Conservation (phyloP, 805 yeast genomes). For the Candida parachauliodes region DNA sequence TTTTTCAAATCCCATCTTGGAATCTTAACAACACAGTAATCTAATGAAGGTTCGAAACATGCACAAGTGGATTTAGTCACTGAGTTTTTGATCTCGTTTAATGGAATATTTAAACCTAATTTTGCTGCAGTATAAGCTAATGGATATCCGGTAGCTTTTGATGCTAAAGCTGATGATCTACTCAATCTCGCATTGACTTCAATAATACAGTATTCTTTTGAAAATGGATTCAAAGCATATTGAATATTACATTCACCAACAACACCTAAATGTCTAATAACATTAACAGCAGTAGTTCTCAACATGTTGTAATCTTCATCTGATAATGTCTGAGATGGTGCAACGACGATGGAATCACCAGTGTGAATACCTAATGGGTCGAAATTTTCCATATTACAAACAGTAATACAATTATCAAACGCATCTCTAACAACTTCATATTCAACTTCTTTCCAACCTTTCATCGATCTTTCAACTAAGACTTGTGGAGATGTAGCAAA, state of each 20-base stretch:
- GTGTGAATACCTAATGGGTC: conserved; percentile 98
- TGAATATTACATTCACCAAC: conserved; percentile 99
- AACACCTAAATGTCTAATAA: conserved; percentile 95
- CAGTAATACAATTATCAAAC: conserved; percentile 95
- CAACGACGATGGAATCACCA: conserved; percentile 98
- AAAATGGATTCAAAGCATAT: conserved; percentile 90
- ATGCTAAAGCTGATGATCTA: conserved; percentile 97
- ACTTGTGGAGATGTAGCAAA: conserved; percentile 97
- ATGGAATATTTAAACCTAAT: conserved; percentile 86
- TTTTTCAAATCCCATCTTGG: conserved; percentile 99
- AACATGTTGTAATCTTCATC: conserved; percentile 98
- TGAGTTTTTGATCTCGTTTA: conserved; percentile 86
- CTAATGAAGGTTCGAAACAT: conserved; percentile 95
- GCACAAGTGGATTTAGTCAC: conserved; percentile 94
- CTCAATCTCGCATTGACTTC: conserved; percentile 98
- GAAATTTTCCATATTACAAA: conserved; percentile 98
- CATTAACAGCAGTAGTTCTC: conserved; percentile 95
- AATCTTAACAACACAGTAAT: conserved; percentile 94
- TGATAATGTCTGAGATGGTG: conserved; percentile 95
- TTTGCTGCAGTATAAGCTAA: conserved; percentile 98
- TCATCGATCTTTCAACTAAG: conserved; percentile 91
- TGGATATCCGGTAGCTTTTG: conserved; percentile 98
- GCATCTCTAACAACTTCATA: conserved; percentile 98
- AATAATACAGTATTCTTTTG: conserved; percentile 93
- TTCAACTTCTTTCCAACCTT: conserved; percentile 99